phyloP scores from a whole-genome alignment of 2,329 filamentous ascomycete genomes.

The Alternaria tenuissima region DNA sequence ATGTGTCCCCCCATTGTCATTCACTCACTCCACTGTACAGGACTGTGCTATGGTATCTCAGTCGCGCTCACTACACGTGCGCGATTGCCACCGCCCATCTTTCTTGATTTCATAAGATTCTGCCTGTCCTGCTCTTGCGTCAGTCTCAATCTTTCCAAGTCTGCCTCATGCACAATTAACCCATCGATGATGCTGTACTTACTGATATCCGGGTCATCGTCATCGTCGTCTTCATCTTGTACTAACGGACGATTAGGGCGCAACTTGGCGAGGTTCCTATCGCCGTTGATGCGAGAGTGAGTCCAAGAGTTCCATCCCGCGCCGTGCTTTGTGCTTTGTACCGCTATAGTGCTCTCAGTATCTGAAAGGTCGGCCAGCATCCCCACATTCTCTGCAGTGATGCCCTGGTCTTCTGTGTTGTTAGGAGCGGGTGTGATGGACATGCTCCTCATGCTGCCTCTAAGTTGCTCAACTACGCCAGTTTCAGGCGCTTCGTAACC shows the following conservation, averaged over 20 bases:
- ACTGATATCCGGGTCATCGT: constrained; percentile 19
- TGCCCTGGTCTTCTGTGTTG: neutral
- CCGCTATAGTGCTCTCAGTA: neutral
- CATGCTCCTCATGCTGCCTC: neutral
- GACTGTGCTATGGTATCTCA: neutral
- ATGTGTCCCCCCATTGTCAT: neutral
- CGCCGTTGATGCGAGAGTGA: constrained; percentile 5
- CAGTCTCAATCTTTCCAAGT: neutral
- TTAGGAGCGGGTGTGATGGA: neutral
- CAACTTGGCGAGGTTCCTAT: constrained; percentile 7
- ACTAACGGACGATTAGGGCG: neutral
- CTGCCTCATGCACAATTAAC: constrained; percentile 9
- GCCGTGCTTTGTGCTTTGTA: neutral
- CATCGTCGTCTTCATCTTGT: neutral
- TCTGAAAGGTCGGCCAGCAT: neutral
- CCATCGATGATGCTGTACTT: constrained; percentile 16
- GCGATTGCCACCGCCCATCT: constrained; percentile 8
- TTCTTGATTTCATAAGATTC: constrained; percentile 5
- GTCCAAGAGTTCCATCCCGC: constrained; percentile 7
- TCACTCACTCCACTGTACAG: neutral
- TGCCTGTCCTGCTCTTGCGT: constrained; percentile 3
- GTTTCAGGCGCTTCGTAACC: neutral
- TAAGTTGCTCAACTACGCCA: neutral
- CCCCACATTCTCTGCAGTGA: neutral
- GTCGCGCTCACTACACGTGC: neutral